A percentile compares a stretch with the other conserved stretches of the same genome.
phyloP scores from a whole-genome alignment of 2,329 filamentous ascomycete genomes.

The Pseudocercospora eumusae region DNA sequence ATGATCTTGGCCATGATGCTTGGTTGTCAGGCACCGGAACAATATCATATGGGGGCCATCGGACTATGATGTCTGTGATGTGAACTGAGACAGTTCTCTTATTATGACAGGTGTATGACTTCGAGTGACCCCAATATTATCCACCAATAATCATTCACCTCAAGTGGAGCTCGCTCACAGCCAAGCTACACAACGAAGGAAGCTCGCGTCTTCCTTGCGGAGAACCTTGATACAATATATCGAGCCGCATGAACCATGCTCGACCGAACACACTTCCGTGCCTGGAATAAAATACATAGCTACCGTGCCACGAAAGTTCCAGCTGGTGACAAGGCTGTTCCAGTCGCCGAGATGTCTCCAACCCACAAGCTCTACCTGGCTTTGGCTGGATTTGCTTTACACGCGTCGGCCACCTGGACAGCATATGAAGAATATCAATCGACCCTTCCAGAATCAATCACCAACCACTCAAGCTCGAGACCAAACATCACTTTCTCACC shows the following conservation, averaged over 20 bases:
- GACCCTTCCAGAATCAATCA: slow-evolving; percentile 22
- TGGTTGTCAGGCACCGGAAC: no score
- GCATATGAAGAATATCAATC: slow-evolving; percentile 35
- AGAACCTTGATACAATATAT: slow-evolving; percentile 5
- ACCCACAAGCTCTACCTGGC: neutral
- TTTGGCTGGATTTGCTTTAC: slow-evolving; percentile 23
- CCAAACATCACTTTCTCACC: slow-evolving; percentile 41
- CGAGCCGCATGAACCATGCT: slow-evolving; percentile 3
- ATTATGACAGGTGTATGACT: no score
- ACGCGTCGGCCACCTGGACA: slow-evolving; percentile 34
- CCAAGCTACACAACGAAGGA: slow-evolving; percentile 8
- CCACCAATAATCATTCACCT: slow-evolving; percentile 7
- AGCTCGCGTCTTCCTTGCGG: neutral
- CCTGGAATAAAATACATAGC: neutral
- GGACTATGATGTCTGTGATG: neutral
- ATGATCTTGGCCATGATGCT: no score
- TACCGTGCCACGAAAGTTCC: neutral
- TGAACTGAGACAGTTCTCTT: neutral
- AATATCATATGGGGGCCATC: no score
- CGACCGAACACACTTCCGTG: slow-evolving; percentile 3
- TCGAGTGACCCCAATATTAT: neutral
- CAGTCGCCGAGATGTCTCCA: neutral
- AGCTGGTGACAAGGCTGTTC: neutral
- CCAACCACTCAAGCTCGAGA: slow-evolving; percentile 33
- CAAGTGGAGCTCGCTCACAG: neutral